Percentiles rank a stretch among this genome's conserved stretches.
These are phyloP conservation scores for Triticum dicoccoides DNA, from an alignment of 176 grass and related monocot species.

Conservation along the genomic window DNA sequence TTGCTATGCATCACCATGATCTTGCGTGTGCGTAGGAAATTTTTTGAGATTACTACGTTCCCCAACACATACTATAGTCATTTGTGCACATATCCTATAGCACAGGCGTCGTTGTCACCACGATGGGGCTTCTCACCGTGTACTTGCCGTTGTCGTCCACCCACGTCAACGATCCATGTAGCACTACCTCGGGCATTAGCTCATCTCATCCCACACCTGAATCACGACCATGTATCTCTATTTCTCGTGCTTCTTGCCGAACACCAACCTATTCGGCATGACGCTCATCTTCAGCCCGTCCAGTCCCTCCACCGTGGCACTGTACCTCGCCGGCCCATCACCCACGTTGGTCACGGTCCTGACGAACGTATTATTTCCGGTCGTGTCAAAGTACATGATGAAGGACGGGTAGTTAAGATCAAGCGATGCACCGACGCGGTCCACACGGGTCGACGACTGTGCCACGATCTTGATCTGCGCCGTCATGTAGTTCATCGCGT, in stretches of 20 bases:
- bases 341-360: slow-evolving; percentile 66
- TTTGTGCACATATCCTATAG: background rate
- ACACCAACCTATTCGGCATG: slow-evolving; percentile 30
- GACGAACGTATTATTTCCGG: slow-evolving; percentile 28
- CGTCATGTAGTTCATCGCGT: slow-evolving; percentile 74
- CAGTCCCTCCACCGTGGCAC: slow-evolving; percentile 35
- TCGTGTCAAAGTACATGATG: slow-evolving; percentile 51
- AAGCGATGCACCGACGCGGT: slow-evolving; percentile 46
- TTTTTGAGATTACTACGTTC: too few species aligned
- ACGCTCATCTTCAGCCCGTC: slow-evolving; percentile 41
- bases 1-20: too few species aligned
- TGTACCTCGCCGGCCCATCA: slow-evolving; percentile 51
- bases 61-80: too few species aligned
- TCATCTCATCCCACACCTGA: slow-evolving; percentile 38
- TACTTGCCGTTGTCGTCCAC: slow-evolving; percentile 56
- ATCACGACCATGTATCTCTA: slow-evolving; percentile 57
- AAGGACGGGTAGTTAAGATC: slow-evolving; percentile 91
- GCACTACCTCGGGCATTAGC: slow-evolving; percentile 18
- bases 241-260: slow-evolving; percentile 55
- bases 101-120: slow-evolving; percentile 41
- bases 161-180: slow-evolving; percentile 31
- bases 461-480: slow-evolving; percentile 62
- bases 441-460: slow-evolving; percentile 17
- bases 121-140: slow-evolving; percentile 68
- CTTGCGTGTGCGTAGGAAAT: too few species aligned